phyloP scores from a whole-genome alignment of 805 yeast genomes.

The Henningerozyma blattae region DNA sequence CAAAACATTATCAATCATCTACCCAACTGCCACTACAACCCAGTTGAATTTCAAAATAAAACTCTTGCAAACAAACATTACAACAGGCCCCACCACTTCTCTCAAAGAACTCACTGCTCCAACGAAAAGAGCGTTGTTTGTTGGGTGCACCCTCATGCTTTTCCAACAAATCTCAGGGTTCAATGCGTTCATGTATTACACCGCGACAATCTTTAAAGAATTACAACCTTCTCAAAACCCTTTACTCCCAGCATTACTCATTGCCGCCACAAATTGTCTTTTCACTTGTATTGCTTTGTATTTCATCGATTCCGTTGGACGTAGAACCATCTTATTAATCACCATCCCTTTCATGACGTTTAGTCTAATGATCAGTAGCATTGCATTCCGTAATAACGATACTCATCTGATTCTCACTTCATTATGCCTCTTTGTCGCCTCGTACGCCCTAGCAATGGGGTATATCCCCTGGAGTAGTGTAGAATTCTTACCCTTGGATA shows the following conservation, averaged over 20 bases:
- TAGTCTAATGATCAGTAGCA: conserved; percentile 23
- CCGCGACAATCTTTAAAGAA: conserved; percentile 38
- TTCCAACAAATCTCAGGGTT: conserved; percentile 53
- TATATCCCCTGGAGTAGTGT: conserved; percentile 35
- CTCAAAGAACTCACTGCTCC: neutral
- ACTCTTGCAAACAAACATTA: conserved; percentile 23
- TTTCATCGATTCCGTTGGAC: conserved; percentile 40
- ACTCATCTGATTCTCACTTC: conserved; percentile 19
- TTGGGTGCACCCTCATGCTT: conserved; percentile 40
- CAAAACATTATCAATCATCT: conserved; percentile 32
- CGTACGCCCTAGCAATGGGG: conserved; percentile 33
- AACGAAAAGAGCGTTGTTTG: conserved; percentile 30
- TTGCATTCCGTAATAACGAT: conserved; percentile 17
- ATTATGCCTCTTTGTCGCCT: conserved; percentile 28
- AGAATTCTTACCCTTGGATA: conserved; percentile 32
- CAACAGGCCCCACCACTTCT: neutral
- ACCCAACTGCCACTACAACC: conserved; percentile 30
- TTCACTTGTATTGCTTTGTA: conserved; percentile 43
- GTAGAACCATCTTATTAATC: conserved; percentile 30
- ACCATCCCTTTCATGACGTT: conserved; percentile 31
- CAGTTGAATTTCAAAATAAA: conserved; percentile 36
- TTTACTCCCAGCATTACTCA: conserved; percentile 40
- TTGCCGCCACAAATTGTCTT: conserved; percentile 42
- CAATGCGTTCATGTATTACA: conserved; percentile 52
- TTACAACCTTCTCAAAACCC: conserved; percentile 31